Percentiles rank a stretch among this genome's conserved stretches.
Evolutionary conservation across 495 filamentous ascomycete genomes (phyloP).

Genomic region (Penicillium turbatum): DNA sequence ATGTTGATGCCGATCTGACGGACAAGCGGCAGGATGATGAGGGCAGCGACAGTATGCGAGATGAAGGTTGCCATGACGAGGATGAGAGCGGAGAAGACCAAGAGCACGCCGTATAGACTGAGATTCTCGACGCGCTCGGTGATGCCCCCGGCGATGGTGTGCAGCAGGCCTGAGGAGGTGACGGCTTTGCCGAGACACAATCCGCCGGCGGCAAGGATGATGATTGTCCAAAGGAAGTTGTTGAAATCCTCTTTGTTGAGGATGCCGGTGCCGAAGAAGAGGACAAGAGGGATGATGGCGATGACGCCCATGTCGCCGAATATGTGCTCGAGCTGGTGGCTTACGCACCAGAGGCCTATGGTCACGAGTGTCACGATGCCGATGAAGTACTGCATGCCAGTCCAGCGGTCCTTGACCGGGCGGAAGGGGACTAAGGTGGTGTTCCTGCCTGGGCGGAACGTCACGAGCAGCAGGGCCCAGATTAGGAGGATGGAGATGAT

Average conservation of each 20-base stretch:
- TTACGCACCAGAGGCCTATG: conserved; percentile 88
- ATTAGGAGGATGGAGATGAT: conserved; percentile 84
- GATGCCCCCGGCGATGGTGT: conserved; percentile 76
- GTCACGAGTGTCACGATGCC: conserved; percentile 76
- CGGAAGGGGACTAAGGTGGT: conserved; percentile 91
- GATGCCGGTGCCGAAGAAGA: conserved; percentile 97
- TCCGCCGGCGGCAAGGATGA: conserved; percentile 94
- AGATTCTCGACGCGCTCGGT: conserved; percentile 67
- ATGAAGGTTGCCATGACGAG: conserved; percentile 97
- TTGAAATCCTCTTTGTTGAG: conserved; percentile 99
- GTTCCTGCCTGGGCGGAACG: conserved; percentile 77
- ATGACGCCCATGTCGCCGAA: conserved; percentile 99
- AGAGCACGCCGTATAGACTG: conserved; percentile 80
- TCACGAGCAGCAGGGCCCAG: conserved; percentile 78
- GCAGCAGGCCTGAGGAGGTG: conserved; percentile 85
- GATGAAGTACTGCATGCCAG: conserved; percentile 91
- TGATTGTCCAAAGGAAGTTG: conserved; percentile 99
- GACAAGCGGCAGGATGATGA: conserved; percentile 92
- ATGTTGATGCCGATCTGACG: conserved; percentile 77
- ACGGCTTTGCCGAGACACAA: conserved; percentile 92
- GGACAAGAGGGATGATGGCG: conserved; percentile 88
- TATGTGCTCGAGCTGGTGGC: conserved; percentile 76
- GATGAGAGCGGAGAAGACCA: conserved; percentile 82
- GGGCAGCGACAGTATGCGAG: conserved; percentile 90
- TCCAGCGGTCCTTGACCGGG: conserved; percentile 80